A percentile compares a stretch with the other conserved stretches of the same genome.
phyloP scores from a whole-genome alignment of 1,139 yeast species.

The Saccharomyces hybrid region DNA sequence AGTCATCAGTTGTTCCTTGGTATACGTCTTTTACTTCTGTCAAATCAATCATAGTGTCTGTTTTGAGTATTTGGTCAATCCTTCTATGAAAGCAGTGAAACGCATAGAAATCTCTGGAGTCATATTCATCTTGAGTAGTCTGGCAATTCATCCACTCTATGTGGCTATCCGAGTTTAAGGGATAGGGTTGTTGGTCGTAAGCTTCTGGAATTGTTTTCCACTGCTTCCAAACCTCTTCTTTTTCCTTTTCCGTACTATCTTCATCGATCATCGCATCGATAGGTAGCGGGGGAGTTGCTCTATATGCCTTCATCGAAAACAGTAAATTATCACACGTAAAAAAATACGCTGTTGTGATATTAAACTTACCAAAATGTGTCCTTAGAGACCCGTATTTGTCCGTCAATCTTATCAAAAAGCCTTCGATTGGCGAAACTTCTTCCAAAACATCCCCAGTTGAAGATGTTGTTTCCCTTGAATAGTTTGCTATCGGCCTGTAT shows the following conservation, averaged over 20 bases:
- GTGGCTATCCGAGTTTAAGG: slow-evolving; percentile 42
- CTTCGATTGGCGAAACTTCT: slow-evolving; percentile 71
- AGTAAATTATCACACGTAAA: slow-evolving; percentile 55
- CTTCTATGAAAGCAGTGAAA: slow-evolving; percentile 58
- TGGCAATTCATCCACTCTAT: slow-evolving; percentile 52
- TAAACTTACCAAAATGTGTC: slow-evolving; percentile 38
- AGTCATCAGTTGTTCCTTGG: slow-evolving; percentile 31
- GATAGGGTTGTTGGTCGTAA: slow-evolving; percentile 47
- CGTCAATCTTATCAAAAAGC: slow-evolving; percentile 58
- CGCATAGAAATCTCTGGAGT: slow-evolving; percentile 47
- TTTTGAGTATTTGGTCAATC: slow-evolving; percentile 45
- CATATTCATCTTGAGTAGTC: slow-evolving; percentile 37
- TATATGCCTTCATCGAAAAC: slow-evolving; percentile 48
- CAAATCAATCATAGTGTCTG: slow-evolving; percentile 59
- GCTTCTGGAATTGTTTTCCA: slow-evolving; percentile 32
- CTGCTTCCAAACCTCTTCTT: slow-evolving; percentile 17
- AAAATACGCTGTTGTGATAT: slow-evolving; percentile 53
- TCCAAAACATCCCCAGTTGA: slow-evolving; percentile 14
- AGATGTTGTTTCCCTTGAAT: slow-evolving; percentile 34
- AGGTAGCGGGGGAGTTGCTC: slow-evolving; percentile 58
- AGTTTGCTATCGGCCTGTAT: slow-evolving; percentile 41
- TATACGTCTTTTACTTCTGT: slow-evolving; percentile 35
- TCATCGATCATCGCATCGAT: slow-evolving; percentile 30
- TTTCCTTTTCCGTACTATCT: slow-evolving; percentile 23
- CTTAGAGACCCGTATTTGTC: slow-evolving; percentile 43